Evolutionary conservation across 257 asterid species (phyloP).

Genomic region (Eustoma russellianum): DNA sequence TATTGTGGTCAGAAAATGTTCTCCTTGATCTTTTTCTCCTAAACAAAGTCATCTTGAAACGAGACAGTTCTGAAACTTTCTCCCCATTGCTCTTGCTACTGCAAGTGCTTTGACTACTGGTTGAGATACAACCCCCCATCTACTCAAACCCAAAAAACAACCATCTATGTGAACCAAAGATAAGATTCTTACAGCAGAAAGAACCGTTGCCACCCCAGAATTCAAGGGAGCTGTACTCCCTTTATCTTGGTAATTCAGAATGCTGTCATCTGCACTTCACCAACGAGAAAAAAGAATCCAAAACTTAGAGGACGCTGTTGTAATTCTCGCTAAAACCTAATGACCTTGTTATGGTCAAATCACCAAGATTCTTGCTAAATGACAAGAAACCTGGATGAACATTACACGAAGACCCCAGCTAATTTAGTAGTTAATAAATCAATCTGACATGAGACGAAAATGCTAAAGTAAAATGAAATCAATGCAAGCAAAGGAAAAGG

Average conservation of each 20-base stretch:
- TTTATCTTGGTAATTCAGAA: constrained; percentile 13
- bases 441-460: constrained; percentile 23
- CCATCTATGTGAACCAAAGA: constrained; percentile 27
- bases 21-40: constrained; percentile 52
- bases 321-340: constrained; percentile 19
- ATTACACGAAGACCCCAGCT: constrained; percentile 28
- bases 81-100: constrained; percentile 74
- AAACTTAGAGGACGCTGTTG: constrained; percentile 27
- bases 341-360: constrained; percentile 45
- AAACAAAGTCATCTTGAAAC: constrained; percentile 55
- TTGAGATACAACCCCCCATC: constrained; percentile 94
- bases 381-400: constrained; percentile 41
- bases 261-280: constrained; percentile 13
- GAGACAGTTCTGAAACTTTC: constrained; percentile 20
- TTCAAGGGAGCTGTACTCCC: too few relatives aligned
- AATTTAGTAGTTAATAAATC: constrained; percentile 25
- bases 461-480: constrained; percentile 14
- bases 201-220: constrained; percentile 14
- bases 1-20: constrained; percentile 59
- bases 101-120: constrained; percentile 63
- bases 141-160: constrained; percentile 36
- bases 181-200: constrained; percentile 15
- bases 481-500: constrained; percentile 26
- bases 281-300: constrained; percentile 18
- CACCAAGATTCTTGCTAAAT: constrained; percentile 24